Evolutionary conservation across 345 rosid species (phyloP), one percentile per base, ranked within the genome.

Genomic region (Citrus reticulata): DNA sequence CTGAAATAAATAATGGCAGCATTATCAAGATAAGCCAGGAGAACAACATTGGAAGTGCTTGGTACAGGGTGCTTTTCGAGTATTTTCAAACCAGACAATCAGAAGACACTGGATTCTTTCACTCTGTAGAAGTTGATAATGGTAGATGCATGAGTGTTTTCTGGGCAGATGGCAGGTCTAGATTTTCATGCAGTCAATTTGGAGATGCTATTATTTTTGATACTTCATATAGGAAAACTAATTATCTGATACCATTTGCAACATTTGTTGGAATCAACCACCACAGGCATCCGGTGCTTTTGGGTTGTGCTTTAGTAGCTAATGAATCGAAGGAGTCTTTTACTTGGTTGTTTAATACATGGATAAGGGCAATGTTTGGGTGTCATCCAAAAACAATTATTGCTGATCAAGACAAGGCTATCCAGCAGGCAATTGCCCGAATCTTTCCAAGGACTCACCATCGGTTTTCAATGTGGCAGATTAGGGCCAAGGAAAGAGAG

Each of bases 141-240:
- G 95, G 97, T 57, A 84, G 84, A 72, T 91, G 95, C 77, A 85
- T 83, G 90, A 90, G 90, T 84, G 42, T 92, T 54, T 95, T 95
- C 79, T 93, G 97, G 99, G 98, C 93, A 0, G 99, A 95, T 81
- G 91, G 99, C 51, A 88, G 96, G 89, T 90, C 92, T 57, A 91
- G 99, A 85, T 93, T 89, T 77, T 88, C 94, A 17, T 88, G 97
- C 80, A 92, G 95, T 83, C 98, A 93, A 72, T 95, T 93, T 58
- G 95, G 98, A 32, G 98, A 95, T 87, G 83, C 83, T 1, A 40
- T 95, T 74, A 83, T 90, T 34, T 83, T 93, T 8, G 94, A 95
- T 83, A 91, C 98, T 78, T 93, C 97, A 2, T 93, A 92, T 81
- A 90, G 91, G 85, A 87, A 82, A 81, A 85, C 85, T 81, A 84